Evolutionary conservation across 352 stramenopile species (phyloP), one percentile per base, ranked within the genome.

Genomic region (Phytopythium delawarense): DNA sequence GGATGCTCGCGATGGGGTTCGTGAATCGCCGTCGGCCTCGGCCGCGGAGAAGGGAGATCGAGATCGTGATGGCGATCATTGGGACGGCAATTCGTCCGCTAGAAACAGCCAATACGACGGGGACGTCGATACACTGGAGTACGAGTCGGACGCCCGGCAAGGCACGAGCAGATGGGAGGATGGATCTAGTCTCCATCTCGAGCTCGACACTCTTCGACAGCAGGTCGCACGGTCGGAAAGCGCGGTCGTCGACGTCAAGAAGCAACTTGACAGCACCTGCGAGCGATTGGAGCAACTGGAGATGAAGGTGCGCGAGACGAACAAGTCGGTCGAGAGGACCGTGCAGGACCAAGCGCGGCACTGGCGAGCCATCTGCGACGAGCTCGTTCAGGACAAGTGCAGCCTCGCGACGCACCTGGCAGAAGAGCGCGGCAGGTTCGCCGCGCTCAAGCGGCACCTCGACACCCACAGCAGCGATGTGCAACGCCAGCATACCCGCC

Each of bases 341-440:
- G 64, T 80, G 65, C 75, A 76, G 53, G 66, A 78, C 23, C 55
- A 61, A 39, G 37, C 40, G 18, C 23, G 42, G 55, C 73, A 82
- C 45, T 84, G 76, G 76, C 79, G 75, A 55, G 62, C 62, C 35
- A 73, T 84, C 40, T 82, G 71, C 63, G 63, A 69, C 58, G 76
- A 84, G 11, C 65, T 82, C 4, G 59, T 84, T 13, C 44, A 63
- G 11, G 76, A 82, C 52, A 84, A 81, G 69, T 57, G 76, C 15
- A 51, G 56, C 13, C 67, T 84, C 49, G 76, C 69, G 6, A 66
- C 79, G 48, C 73, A 79, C 42, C 69, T 84, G 16, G 76, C 74
- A 2, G 64, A 81, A 59, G 76, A 81, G 49, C 76, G 76, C 18
- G 76, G 76, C 23, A 72, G 70, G 42, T 79, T 75, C 44, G 72